Evolutionary conservation across 345 rosid genomes (phyloP).

Genomic region (Lepidium africanum): DNA sequence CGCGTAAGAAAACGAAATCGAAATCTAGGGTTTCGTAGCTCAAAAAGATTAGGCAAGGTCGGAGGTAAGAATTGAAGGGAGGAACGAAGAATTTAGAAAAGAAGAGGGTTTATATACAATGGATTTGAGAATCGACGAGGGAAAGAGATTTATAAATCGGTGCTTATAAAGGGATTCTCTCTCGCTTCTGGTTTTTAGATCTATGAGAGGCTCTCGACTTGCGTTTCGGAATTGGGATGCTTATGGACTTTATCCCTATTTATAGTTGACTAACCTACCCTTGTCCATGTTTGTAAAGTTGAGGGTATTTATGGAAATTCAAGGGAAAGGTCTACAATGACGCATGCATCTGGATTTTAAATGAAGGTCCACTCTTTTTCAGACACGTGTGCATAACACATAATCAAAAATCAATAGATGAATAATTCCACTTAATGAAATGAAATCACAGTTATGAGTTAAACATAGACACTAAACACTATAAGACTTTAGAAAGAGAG

Average conservation of each 20-base stretch:
- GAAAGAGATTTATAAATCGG: constrained; percentile 21
- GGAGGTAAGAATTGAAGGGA: neutral
- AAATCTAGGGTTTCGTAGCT: constrained; percentile 19
- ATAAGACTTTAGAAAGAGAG: neutral
- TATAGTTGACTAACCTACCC: constrained; percentile 14
- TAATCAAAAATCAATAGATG: neutral
- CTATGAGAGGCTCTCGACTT: constrained; percentile 7
- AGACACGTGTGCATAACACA: neutral
- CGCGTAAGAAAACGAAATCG: neutral
- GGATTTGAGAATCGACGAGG: constrained; percentile 11
- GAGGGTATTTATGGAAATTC: neutral
- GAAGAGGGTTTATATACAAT: constrained; percentile 6
- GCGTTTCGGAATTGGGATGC: neutral
- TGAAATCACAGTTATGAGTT: neutral
- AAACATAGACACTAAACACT: neutral
- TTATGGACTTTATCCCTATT: neutral
- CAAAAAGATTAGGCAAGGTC: neutral
- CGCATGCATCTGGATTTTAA: neutral
- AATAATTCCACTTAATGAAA: no score
- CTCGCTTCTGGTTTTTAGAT: constrained; percentile 22
- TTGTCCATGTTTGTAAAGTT: neutral
- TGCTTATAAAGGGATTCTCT: constrained; percentile 3
- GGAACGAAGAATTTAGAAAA: neutral
- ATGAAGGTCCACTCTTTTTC: neutral
- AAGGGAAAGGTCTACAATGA: neutral